Base-by-base conservation (phyloP, 2,329 filamentous ascomycete species). In the Elsinoe batatas region DNA sequence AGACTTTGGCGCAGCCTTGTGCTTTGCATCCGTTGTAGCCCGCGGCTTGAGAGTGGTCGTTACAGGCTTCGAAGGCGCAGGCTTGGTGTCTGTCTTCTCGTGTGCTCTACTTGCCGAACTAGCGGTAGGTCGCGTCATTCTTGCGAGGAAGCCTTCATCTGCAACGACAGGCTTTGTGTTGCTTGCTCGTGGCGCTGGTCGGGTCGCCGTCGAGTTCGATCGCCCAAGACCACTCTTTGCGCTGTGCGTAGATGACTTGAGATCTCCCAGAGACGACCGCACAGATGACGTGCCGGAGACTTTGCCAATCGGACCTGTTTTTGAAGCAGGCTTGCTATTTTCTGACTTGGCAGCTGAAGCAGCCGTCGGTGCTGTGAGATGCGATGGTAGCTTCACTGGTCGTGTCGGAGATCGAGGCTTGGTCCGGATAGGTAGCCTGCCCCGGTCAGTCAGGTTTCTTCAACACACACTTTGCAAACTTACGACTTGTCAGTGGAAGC, bases 61-160 rank as follows among this genome's bases (percentile, higher is more conserved):
- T 5, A 30, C 26, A 8, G 56, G 53, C 56, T 58, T 62, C 1
- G 55, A 17, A 5, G 59, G 32, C 1, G 57, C 54, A 2, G 57
- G 49, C 66, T 68, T 67, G 17, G 66, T 65, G 12, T 69, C 67
- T 4, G 67, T 67, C 70, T 87, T 88, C 4, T 87, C 84, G 2
- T 79, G 73, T 0, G 79, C 78, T 71, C 88, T 89, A 60, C 76
- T 83, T 7, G 83, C 78, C 4, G 83, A 88, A 44, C 80, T 75
- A 43, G 84, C 79, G 0, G 87, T 91, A 1, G 87, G 87, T 38
- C 86, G 76, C 81, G 85, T 90, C 86, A 91, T 89, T 53, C 87
- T 80, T n/a, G 85, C 85, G 22, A 91, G 72, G 69, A 91, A 91
- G 12, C 81, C 71, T 61, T 87, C 83, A 60, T 88, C 84, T 1